A percentile compares a stretch with the other conserved stretches of the same genome.
Evolutionary conservation across 805 yeast species (phyloP).

Genomic region (Lachancea sp.): DNA sequence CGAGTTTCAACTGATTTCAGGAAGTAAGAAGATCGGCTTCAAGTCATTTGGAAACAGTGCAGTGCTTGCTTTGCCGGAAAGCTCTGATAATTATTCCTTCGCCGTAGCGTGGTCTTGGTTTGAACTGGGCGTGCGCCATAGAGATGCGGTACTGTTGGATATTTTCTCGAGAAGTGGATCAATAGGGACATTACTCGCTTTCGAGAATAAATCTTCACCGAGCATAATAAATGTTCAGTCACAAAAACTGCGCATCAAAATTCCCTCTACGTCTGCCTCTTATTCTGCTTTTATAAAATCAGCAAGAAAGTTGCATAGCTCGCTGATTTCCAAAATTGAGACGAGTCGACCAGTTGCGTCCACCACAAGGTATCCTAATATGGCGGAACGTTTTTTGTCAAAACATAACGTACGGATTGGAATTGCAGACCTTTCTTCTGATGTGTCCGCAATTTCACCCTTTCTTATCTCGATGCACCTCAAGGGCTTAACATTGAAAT

Average conservation of each 20-base stretch:
- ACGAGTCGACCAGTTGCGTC: not conserved
- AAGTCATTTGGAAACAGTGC: conserved; percentile 4
- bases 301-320: not conserved
- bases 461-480: not conserved
- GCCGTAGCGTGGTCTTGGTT: conserved; percentile 1
- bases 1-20: conserved; percentile 4
- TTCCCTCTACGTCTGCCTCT: not conserved
- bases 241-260: conserved; percentile 2
- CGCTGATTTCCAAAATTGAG: not conserved
- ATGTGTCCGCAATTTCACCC: conserved; percentile 3
- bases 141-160: conserved; percentile 2
- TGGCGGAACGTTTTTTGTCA: not conserved
- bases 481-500: not conserved
- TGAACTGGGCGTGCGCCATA: conserved; percentile 4
- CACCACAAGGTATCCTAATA: not conserved
- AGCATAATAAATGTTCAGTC: not conserved
- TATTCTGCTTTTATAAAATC: conserved; percentile 2
- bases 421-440: conserved; percentile 3
- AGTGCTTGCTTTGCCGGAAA: not conserved
- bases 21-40: not conserved
- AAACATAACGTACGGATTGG: not conserved
- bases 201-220: not conserved
- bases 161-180: conserved; percentile 4
- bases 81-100: not conserved
- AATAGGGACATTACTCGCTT: not conserved